These are phyloP conservation scores for Flaveria floridana DNA, from an alignment of 140 eudicot genomes.

Conservation along the genomic window DNA sequence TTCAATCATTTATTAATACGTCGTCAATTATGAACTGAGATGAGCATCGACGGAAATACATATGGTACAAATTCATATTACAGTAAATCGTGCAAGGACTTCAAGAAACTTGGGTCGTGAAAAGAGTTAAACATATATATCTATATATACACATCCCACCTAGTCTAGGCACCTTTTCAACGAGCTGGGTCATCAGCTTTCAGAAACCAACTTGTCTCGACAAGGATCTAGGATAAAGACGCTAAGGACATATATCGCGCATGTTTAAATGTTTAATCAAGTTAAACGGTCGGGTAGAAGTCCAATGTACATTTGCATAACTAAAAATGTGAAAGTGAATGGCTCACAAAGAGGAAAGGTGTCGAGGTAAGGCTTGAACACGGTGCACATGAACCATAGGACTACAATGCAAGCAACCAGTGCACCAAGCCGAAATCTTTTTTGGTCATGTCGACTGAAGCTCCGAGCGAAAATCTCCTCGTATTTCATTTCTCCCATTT, in stretches of 20 bases:
- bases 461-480: slow-evolving; percentile 59
- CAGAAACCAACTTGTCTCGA: background rate
- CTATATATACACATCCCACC: background rate
- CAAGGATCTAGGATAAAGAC: background rate
- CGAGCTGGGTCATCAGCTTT: slow-evolving; percentile 4
- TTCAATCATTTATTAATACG: too few relatives aligned
- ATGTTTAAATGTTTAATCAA: too few relatives aligned
- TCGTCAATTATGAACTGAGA: too few relatives aligned
- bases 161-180: background rate
- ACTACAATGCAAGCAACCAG: slow-evolving; percentile 45
- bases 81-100: too few relatives aligned
- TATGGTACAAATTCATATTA: too few relatives aligned
- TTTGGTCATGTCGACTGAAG: slow-evolving; percentile 54
- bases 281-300: too few relatives aligned
- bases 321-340: background rate
- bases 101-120: too few relatives aligned
- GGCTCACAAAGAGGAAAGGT: slow-evolving; percentile 53
- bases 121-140: too few relatives aligned
- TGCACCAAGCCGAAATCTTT: slow-evolving; percentile 47
- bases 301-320: background rate
- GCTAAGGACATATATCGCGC: background rate
- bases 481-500: slow-evolving; percentile 31
- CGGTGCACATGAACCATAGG: slow-evolving; percentile 40
- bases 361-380: slow-evolving; percentile 45
- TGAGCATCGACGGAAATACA: too few relatives aligned